phyloP scores from a whole-genome alignment of 768 basidiomycete species.

The Boletus rubroflammeus region DNA sequence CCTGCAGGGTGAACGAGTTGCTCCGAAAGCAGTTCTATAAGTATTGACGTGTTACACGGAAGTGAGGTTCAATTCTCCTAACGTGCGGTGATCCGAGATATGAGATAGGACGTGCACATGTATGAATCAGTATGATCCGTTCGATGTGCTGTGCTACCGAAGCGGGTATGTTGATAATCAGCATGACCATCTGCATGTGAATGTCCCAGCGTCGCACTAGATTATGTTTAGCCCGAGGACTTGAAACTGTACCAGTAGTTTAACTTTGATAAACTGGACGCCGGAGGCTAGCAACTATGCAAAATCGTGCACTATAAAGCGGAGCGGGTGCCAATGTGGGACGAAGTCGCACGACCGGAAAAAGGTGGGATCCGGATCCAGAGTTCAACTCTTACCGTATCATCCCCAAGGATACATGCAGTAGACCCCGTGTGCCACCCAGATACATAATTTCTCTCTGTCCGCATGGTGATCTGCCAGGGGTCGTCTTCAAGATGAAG shows the following conservation, averaged over 20 bases:
- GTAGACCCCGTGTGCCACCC: neutral
- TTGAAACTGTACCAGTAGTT: neutral
- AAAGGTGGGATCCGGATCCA: neutral
- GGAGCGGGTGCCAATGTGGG: neutral
- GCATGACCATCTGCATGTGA: neutral
- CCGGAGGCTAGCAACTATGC: neutral
- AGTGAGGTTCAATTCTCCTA: neutral
- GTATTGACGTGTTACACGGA: neutral
- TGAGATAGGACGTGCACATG: neutral
- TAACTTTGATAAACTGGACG: neutral
- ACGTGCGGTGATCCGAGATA: neutral
- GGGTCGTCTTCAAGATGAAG: neutral
- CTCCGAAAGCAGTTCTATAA: neutral
- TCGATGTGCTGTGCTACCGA: neutral
- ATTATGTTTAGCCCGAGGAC: too few species aligned
- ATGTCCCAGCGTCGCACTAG: too few species aligned
- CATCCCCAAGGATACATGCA: neutral
- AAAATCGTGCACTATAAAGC: too few species aligned
- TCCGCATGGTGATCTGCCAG: too few species aligned
- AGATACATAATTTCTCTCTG: neutral
- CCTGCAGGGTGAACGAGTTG: neutral
- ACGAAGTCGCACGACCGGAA: too few species aligned
- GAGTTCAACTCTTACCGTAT: neutral
- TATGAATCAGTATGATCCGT: neutral
- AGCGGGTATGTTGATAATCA: neutral